Evolutionary conservation across 495 filamentous ascomycete genomes (phyloP).

Genomic region (Penicillium psychrofluorescens): DNA sequence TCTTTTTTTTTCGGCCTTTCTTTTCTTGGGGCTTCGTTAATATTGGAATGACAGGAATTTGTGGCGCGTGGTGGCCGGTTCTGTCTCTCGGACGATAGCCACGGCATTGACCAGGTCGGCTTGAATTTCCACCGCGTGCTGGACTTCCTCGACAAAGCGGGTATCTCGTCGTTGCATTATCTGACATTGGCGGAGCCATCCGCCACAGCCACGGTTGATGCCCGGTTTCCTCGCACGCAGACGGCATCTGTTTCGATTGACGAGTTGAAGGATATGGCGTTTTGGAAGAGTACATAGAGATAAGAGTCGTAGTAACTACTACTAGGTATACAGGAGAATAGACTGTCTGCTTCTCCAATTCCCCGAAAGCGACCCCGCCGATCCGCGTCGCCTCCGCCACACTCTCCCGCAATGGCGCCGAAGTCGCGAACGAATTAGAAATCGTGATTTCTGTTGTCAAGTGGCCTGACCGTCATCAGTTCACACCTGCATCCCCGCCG

Average conservation of each 20-base stretch:
- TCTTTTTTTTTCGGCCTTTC: slow-evolving; percentile 1
- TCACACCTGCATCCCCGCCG: too few species aligned
- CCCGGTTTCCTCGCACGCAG: slow-evolving; percentile 33
- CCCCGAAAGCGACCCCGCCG: too few species aligned
- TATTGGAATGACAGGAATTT: slow-evolving; percentile 40
- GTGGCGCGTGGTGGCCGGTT: slow-evolving; percentile 65
- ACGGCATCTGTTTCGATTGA: slow-evolving; percentile 18
- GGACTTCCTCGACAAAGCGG: slow-evolving; percentile 45
- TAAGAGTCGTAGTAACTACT: too few species aligned
- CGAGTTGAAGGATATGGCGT: slow-evolving; percentile 16
- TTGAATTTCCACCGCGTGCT: slow-evolving; percentile 57
- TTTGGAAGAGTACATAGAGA: slow-evolving; percentile 6
- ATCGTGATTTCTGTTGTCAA: too few species aligned
- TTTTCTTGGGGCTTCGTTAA: neutral
- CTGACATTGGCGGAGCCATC: slow-evolving; percentile 23
- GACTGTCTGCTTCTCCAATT: too few species aligned
- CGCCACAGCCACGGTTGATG: slow-evolving; percentile 21
- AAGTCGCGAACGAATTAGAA: too few species aligned
- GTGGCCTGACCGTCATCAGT: too few species aligned
- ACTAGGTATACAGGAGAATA: too few species aligned
- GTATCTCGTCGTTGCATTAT: slow-evolving; percentile 38
- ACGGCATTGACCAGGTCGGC: slow-evolving; percentile 73
- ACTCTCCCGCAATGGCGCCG: too few species aligned
- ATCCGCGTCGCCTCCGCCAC: too few species aligned
- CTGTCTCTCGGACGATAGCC: slow-evolving; percentile 86